Evolutionary conservation across 495 filamentous ascomycete species (phyloP), one percentile per base, ranked within the genome.

Genomic region (Daldinia loculata): DNA sequence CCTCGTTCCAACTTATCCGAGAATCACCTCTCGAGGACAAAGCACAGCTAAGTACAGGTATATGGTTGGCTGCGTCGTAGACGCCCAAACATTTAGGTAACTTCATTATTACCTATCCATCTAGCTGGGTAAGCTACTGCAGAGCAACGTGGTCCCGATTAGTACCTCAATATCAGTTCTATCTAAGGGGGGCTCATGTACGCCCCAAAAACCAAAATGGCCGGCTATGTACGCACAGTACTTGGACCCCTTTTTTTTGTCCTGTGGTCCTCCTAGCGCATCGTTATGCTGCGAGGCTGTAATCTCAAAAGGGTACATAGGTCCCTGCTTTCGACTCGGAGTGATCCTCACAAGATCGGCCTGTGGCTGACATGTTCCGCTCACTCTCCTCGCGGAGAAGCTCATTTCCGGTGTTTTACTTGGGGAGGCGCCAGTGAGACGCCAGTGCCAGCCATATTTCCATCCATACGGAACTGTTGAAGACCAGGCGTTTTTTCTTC

Each of bases 331-430:
- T 66, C 6, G 29, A 36, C 19, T 7, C 29, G 15, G 52, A 57
- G 48, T 32, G 70, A 72, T 68, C 41, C 19, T 52, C 61, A 15
- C 17, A 61, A 24, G 61, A 59, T 73, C 61, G 61, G 57, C 36
- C 41, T 19, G 52, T 41, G 29, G 27, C 56, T 63, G 41, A 38
- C 50, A 57, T 53, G 41, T 60, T 57, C 65, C 60, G 19, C 56
- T 61, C 70, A 69, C 60, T 51, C 38, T 68, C 27, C 12, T 53
- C 65, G 69, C 15, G 50, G 60, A 61, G 59, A 27, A 55, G 43
- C 32, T 72, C 70, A 72, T 68, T 65, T 72, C 61, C 61, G 65
- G 50, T 73, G 70, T 73, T 62, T 73, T 73, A 66, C 70, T 53
- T 55, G n/a, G 66, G 56, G 55, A 32, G 19, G 30, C 70, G 43